Percentiles rank a stretch among this genome's conserved stretches.
Conservation (phyloP, 1,284 basidiomycete genomes). For the Sanghuangporus sanghuang region DNA sequence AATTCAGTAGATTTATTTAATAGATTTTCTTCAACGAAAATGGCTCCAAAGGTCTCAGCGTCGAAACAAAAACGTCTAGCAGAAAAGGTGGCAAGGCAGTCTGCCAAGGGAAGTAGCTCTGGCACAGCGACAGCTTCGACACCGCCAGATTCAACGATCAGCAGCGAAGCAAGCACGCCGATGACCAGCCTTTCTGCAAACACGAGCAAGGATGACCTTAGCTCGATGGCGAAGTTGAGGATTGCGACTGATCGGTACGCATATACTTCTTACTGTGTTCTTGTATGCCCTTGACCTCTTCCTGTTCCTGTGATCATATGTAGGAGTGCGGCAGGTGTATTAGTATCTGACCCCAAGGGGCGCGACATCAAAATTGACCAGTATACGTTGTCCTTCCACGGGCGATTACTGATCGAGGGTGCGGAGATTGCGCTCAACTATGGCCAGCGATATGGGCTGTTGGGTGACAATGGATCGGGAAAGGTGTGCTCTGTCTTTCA, state of each 20-base stretch:
- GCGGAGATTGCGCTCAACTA: constrained; percentile 70
- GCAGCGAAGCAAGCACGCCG: constrained; percentile 65
- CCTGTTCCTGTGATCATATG: constrained; percentile 1
- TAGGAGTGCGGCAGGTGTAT: constrained; percentile 86
- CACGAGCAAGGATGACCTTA: constrained; percentile 69
- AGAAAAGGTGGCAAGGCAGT: constrained; percentile 81
- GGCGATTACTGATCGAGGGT: constrained; percentile 87
- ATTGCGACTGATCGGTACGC: constrained; percentile 82
- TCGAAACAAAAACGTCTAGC: constrained; percentile 85
- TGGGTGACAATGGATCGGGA: constrained; percentile 65
- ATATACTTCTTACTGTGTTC: neutral
- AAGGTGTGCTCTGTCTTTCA: constrained; percentile 38
- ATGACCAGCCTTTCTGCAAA: constrained; percentile 73
- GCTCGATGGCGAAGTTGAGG: constrained; percentile 82
- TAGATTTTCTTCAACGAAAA: constrained; percentile 24
- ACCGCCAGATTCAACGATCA: constrained; percentile 50
- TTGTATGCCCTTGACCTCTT: neutral
- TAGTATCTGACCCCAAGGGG: constrained; percentile 88
- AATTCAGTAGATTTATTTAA: neutral
- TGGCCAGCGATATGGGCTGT: constrained; percentile 59
- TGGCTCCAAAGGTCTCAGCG: constrained; percentile 62
- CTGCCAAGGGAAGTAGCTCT: constrained; percentile 35
- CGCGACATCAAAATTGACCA: constrained; percentile 98
- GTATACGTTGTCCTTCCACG: constrained; percentile 97
- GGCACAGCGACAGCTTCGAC: constrained; percentile 38